Evolutionary conservation across 495 filamentous ascomycete genomes (phyloP), one percentile per base, ranked within the genome.

Genomic region (Amphirosellinia nigrospora): DNA sequence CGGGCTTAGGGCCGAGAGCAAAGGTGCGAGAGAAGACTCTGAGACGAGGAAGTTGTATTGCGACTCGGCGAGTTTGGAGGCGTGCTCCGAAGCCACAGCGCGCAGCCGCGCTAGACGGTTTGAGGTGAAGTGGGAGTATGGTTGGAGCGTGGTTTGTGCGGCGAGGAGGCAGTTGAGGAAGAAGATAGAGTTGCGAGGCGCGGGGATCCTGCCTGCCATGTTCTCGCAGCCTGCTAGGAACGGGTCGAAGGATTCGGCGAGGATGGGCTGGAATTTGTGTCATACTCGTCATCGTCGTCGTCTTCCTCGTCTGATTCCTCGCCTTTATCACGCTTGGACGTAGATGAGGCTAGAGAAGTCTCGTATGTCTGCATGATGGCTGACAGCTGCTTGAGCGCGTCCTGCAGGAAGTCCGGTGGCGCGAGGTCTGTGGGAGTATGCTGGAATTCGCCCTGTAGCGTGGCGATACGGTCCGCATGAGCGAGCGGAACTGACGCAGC

Each of bases 331-430:
- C n/a, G 41, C 36, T 50, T 48, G 0, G 43, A 34, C 19, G 82
- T 77, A 1, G 61, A 52, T 8, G 82, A 77, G 2, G 88, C 87
- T 32, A 97, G 84, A 0, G 94, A 96, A 6, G 90, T 91, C 52
- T 96, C 93, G 80, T 94, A 92, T 21, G 90, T 93, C 75, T 91
- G 92, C 88, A 98, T 92, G 58, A 88, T 84, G 23, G 88, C 87
- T 3, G 83, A 86, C 8, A 99, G 83, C 64, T 89, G 88, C 66
- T 92, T 91, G 13, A 99, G 83, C 10, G 92, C 89, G 70, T 96
- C 93, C 38, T 89, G 80, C 1, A 99, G 81, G 84, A 97, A 98
- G 41, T 93, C 89, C 0, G 96, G 96, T 0, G 92, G 88, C 0
- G 88, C 88, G 6, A 97, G 83, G 74, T 98, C 90, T 16, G 86